Percentiles rank a stretch among this genome's conserved stretches.
Conservation (phyloP, 164 flowering plant genomes). For the Tinospora cordifolia region DNA sequence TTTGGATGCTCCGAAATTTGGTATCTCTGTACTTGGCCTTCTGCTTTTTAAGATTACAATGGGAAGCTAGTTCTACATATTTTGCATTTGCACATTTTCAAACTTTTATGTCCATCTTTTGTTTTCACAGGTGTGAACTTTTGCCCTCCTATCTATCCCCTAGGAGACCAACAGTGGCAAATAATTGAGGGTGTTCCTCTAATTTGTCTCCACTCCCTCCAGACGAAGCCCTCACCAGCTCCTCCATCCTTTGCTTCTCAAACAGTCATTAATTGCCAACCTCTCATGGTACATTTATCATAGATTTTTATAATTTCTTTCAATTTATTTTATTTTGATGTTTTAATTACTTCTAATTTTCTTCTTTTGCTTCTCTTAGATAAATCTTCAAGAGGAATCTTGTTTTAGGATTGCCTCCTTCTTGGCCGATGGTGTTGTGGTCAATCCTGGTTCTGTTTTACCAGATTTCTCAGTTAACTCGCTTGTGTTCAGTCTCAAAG, state of each 20-base stretch:
- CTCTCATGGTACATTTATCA: slow-evolving; percentile 57
- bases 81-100: background rate
- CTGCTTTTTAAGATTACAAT: background rate
- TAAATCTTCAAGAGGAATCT: slow-evolving; percentile 91
- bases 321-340: background rate
- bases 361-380: slow-evolving; percentile 33
- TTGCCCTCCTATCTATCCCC: slow-evolving; percentile 86
- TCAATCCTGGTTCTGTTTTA: slow-evolving; percentile 61
- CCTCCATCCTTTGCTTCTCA: slow-evolving; percentile 81
- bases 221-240: slow-evolving; percentile 69
- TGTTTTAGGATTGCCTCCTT: slow-evolving; percentile 86
- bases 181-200: slow-evolving; percentile 47
- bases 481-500: slow-evolving; percentile 50
- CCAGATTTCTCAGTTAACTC: slow-evolving; percentile 87
- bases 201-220: slow-evolving; percentile 63
- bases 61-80: background rate
- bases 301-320: background rate
- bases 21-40: slow-evolving; percentile 30
- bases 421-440: slow-evolving; percentile 85
- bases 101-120: background rate
- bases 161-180: slow-evolving; percentile 56
- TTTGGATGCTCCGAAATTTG: slow-evolving; percentile 57
- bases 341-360: slow-evolving; percentile 2
- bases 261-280: slow-evolving; percentile 75
- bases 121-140: slow-evolving; percentile 48